Evolutionary conservation across 2,329 filamentous ascomycete genomes (phyloP), one percentile per base, ranked within the genome.

Genomic region (Stachybotrys echinatus): DNA sequence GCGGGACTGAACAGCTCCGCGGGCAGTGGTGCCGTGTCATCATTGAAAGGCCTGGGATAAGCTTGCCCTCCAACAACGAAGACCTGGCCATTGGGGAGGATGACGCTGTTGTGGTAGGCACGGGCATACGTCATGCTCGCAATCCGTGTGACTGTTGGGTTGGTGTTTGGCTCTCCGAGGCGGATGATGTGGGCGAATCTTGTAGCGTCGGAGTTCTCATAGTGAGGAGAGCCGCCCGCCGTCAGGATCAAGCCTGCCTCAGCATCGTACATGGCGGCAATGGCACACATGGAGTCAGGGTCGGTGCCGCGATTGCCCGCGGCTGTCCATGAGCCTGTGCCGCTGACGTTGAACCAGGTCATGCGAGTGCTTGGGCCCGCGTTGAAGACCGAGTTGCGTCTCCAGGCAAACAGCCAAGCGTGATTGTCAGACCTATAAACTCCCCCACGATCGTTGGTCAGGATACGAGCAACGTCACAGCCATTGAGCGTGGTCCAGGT

Each of bases 211-310:
- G 65, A 64, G 46, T 71, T 55, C 23, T 73, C 63, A 54, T 81
- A 82, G 34, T 67, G 63, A 0, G 70, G 64, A 1, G 73, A 63
- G 12, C 79, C 80, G 12, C 80, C 80, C 14, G 71, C 64, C 0
- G 76, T 73, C 2, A 83, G 64, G 27, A 83, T 81, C 60, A 81
- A 79, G 34, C 80, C 80, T 2, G 72, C 70, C 49, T 79, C 73
- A 23, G 79, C 77, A 55, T 83, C 79, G 54, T 76, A 83, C 78
- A 84, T 82, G 52, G 78, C 71, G 6, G 74, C 73, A 43, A 73
- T 74, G 14, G 78, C 81, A 51, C 71, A 74, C 80, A 84, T 84
- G 2, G 77, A 71, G 12, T 69, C 61, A 23, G 73, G 72, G 7
- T 67, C 66, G 20, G 61, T 65, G 5, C 77, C 55, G 0, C 56